phyloP scores from a whole-genome alignment of 208 protist species.

The Vickermania ingenoplastis region DNA sequence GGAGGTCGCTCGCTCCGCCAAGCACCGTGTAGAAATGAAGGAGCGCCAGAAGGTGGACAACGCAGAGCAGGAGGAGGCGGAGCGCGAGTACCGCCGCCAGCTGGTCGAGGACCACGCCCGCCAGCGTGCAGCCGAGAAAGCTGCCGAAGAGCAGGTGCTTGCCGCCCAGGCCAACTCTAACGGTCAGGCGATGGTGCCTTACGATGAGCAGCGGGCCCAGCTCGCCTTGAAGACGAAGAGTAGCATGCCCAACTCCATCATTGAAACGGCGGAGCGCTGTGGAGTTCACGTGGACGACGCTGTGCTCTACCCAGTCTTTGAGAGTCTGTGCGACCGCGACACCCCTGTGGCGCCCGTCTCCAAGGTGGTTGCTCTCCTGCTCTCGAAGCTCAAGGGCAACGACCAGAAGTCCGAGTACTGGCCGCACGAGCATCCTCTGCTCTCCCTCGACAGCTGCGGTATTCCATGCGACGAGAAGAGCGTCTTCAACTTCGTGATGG shows the following conservation, averaged over 20 bases:
- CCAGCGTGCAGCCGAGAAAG: background rate
- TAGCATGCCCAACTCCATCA: background rate
- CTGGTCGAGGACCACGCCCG: constrained; percentile 2
- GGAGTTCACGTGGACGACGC: constrained; percentile 6
- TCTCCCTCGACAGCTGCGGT: constrained; percentile 67
- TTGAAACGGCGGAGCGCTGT: background rate
- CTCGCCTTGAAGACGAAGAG: background rate
- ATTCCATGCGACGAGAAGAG: constrained; percentile 37
- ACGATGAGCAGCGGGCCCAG: constrained; percentile 2
- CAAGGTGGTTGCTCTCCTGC: constrained; percentile 28
- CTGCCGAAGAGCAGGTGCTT: background rate
- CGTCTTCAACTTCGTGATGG: constrained; percentile 48
- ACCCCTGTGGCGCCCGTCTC: constrained; percentile 20
- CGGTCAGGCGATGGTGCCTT: background rate
- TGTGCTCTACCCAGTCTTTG: constrained; percentile 36
- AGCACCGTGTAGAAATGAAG: constrained; percentile 31
- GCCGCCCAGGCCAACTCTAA: background rate
- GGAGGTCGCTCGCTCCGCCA: constrained; percentile 25
- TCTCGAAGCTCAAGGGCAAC: constrained; percentile 25
- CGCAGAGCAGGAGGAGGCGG: background rate
- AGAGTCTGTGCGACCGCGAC: constrained; percentile 17
- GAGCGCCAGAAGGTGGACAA: constrained; percentile 12
- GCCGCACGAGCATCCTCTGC: constrained; percentile 46
- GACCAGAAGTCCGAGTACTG: constrained; percentile 11
- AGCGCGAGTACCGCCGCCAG: constrained; percentile 1